phyloP scores from a whole-genome alignment of 139 green algal species.

The Deuterostichococcus epilithicus region DNA sequence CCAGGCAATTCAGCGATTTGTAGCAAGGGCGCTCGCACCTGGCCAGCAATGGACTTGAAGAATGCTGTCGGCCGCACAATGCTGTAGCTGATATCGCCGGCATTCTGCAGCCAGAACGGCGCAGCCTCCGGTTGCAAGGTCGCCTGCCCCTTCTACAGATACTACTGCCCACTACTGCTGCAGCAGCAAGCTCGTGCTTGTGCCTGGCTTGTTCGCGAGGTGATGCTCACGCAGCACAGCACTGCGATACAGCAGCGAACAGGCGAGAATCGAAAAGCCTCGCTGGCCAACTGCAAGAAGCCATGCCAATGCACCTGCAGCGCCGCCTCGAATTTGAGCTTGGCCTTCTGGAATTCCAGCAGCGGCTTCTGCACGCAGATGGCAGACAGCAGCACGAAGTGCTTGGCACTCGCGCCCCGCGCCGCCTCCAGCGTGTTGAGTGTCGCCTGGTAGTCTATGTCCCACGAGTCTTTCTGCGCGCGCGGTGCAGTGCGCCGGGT shows the following conservation, averaged over 20 bases:
- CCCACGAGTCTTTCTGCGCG: constrained; percentile 87
- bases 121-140: too few relatives aligned
- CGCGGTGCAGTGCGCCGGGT: too few relatives aligned
- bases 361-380: constrained; percentile 99
- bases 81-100: constrained; percentile 82
- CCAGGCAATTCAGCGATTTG: too few relatives aligned
- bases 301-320: constrained; percentile 52
- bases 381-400: constrained; percentile 95
- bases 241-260: too few relatives aligned
- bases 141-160: too few relatives aligned
- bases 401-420: constrained; percentile 52
- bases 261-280: too few relatives aligned
- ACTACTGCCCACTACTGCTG: too few relatives aligned
- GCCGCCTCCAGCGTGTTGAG: constrained; percentile 85
- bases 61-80: constrained; percentile 98
- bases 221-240: too few relatives aligned
- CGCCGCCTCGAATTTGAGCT: constrained; percentile 93
- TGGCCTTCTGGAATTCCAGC: constrained; percentile 97
- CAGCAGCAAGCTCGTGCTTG: too few relatives aligned
- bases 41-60: constrained; percentile 96
- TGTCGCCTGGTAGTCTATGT: constrained; percentile 96
- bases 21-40: constrained; percentile 40
- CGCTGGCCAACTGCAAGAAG: too few relatives aligned
- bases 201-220: too few relatives aligned
- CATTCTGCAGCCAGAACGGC: constrained; percentile 14